Base-by-base conservation (phyloP, 208 protist species). In the Acanthamoeba castellanii region DNA sequence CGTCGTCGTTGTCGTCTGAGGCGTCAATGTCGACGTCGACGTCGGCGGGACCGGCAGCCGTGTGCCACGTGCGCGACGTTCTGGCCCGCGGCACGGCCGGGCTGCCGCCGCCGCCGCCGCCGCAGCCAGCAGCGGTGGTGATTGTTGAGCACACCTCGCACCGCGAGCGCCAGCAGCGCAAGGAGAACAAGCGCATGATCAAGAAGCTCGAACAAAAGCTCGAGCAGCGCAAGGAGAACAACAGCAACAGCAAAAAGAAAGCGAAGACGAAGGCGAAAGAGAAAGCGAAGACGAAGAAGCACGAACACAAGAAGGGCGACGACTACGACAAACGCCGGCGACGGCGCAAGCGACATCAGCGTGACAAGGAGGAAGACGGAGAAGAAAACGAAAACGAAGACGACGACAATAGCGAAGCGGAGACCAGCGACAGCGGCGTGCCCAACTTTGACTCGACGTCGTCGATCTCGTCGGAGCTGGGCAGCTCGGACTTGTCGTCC, bases 111-210 rank as follows among this genome's bases (percentile, higher is more conserved):
- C 34, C 70, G 30, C 37, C 70, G 70, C 34, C n/a, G 2, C 6
- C n/a, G 30, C 7, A 3, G 37, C 34, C 34, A 14, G 3, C n/a
- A 2, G 61, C 4, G 47, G 47, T 52, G 7, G 27, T 70, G 6
- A 11, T 70, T 9, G 32, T 13, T 27, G 64, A 81, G 32, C 42
- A 81, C 72, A 50, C 78, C 27, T 87, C 78, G 6, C 50, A 64
- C 78, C 78, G 78, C 2, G 78, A 87, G 78, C 37, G 3, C 5
- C 78, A 20, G 18, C 78, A 61, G 50, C 78, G 78, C 3, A 55
- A 61, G 50, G 78, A 87, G 78, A 87, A 87, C 78, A 87, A 87
- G 78, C 47, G 50, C 30, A 87, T 87, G 78, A 87, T 87, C 78
- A 52, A 61, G 37, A 87, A 61, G 78, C 78, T 87, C 3, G 78